phyloP scores from a whole-genome alignment of 2,329 filamentous ascomycete species.

The Drechslerella stenobrocha region DNA sequence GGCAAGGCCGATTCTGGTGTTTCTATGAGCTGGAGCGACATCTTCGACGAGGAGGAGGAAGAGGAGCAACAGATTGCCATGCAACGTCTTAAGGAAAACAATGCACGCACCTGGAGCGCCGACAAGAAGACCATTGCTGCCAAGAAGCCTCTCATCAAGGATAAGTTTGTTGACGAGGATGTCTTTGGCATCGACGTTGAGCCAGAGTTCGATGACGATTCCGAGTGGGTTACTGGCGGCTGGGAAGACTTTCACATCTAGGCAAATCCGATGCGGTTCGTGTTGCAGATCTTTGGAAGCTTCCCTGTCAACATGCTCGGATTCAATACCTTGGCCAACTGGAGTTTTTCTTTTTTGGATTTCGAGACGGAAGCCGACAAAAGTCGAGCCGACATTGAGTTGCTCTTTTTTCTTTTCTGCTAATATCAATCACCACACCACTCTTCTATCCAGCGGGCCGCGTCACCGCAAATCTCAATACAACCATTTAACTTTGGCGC shows the following conservation, averaged over 20 bases:
- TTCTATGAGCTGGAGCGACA: constrained; percentile 98
- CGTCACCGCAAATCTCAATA: constrained; percentile 25
- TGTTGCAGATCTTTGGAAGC: constrained; percentile 63
- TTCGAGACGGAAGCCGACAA: constrained; percentile 22
- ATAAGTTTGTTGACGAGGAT: constrained; percentile 58
- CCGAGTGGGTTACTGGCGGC: constrained; percentile 96
- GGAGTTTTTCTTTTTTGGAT: constrained; percentile 6
- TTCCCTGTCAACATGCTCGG: constrained; percentile 8
- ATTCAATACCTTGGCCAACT: constrained; percentile 14
- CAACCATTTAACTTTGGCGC: constrained; percentile 30
- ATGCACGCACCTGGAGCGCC: constrained; percentile 72
- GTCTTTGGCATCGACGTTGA: constrained; percentile 57
- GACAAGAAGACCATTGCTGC: constrained; percentile 56
- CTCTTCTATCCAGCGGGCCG: constrained; percentile 42
- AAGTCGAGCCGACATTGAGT: constrained; percentile 22
- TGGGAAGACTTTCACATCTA: constrained; percentile 60
- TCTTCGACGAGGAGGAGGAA: constrained; percentile 94
- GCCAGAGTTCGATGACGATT: constrained; percentile 57
- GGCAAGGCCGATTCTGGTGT: constrained; percentile 59
- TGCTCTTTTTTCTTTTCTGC: constrained; percentile 9
- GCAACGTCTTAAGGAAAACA: constrained; percentile 64
- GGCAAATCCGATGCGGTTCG: constrained; percentile 41
- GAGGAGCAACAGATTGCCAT: constrained; percentile 66
- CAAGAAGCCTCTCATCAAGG: constrained; percentile 60
- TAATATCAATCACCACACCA: constrained; percentile 33